A percentile compares a stretch with the other conserved stretches of the same genome.
Conservation (phyloP, 73 alveolate species). For the Paramecium primaurelia region DNA sequence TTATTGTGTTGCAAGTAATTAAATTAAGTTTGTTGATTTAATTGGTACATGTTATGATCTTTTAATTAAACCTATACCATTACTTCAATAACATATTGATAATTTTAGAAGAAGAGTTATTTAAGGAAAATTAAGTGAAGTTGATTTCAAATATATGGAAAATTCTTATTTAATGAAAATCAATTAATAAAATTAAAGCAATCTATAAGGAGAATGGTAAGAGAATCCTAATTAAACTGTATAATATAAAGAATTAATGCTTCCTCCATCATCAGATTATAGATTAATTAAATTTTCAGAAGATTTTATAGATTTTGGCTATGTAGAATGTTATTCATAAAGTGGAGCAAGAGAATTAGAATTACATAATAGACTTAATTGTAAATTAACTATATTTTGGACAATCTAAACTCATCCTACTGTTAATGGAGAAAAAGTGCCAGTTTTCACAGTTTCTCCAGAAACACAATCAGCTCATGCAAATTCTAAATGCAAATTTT, state of each 20-base stretch:
- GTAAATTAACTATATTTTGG: slow-evolving; percentile 63
- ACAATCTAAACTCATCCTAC: background rate
- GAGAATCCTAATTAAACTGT: slow-evolving; percentile 89
- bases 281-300: slow-evolving; percentile 68
- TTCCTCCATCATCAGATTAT: slow-evolving; percentile 61
- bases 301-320: slow-evolving; percentile 80
- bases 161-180: slow-evolving; percentile 47
- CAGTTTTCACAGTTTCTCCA: slow-evolving; percentile 56
- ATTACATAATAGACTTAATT: slow-evolving; percentile 66
- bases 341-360: slow-evolving; percentile 73
- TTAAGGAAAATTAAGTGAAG: slow-evolving; percentile 78
- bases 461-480: slow-evolving; percentile 55
- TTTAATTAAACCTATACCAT: slow-evolving; percentile 89
- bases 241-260: slow-evolving; percentile 85
- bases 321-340: slow-evolving; percentile 65
- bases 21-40: slow-evolving; percentile 88
- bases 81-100: slow-evolving; percentile 92
- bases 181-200: background rate
- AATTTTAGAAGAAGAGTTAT: slow-evolving; percentile 89
- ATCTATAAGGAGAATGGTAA: slow-evolving; percentile 57
- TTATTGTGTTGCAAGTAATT: slow-evolving; percentile 87
- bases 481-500: slow-evolving; percentile 35
- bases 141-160: slow-evolving; percentile 64
- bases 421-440: slow-evolving; percentile 39
- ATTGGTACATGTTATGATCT: slow-evolving; percentile 97